These are phyloP conservation scores for Geotrichum cucujoidarum DNA, from an alignment of 1,139 yeast species.

Conservation along the genomic window DNA sequence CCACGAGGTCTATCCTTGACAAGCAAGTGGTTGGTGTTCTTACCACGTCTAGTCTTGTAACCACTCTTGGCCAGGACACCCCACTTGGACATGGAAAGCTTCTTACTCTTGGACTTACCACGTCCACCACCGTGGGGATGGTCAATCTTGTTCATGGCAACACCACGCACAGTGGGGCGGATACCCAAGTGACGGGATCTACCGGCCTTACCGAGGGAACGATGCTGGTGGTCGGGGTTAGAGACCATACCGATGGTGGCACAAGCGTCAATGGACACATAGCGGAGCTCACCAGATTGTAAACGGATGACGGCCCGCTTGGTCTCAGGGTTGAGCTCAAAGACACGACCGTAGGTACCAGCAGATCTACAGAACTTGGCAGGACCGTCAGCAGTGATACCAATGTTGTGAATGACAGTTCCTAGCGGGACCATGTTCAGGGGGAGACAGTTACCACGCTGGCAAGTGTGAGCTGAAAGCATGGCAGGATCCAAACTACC, in stretches of 20 bases:
- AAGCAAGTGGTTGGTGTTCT: conserved; percentile 73
- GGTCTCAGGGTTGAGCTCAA: conserved; percentile 70
- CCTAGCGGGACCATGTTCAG: conserved; percentile 90
- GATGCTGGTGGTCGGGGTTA: conserved; percentile 89
- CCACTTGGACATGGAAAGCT: conserved; percentile 93
- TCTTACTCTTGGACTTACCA: conserved; percentile 97
- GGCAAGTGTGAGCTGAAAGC: conserved; percentile 78
- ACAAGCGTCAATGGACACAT: conserved; percentile 76
- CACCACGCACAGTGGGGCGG: conserved; percentile 96
- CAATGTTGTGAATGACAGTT: conserved; percentile 81
- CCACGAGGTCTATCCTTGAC: conserved; percentile 59
- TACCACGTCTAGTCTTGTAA: conserved; percentile 90
- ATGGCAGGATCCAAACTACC: conserved; percentile 87
- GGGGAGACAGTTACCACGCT: conserved; percentile 93
- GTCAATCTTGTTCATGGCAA: conserved; percentile 95
- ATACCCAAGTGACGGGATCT: conserved; percentile 87
- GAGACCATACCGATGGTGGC: conserved; percentile 95
- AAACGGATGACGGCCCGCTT: conserved; percentile 72
- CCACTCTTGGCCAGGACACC: conserved; percentile 88
- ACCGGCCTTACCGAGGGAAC: conserved; percentile 95
- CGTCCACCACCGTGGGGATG: conserved; percentile 99
- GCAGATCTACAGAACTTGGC: conserved; percentile 92
- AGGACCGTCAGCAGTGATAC: conserved; percentile 71
- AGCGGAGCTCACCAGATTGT: conserved; percentile 91
- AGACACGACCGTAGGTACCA: conserved; percentile 86